A percentile compares a stretch with the other conserved stretches of the same genome.
phyloP scores from a whole-genome alignment of 1,284 basidiomycete genomes.

The Melanopsichium pennsylvanicum region DNA sequence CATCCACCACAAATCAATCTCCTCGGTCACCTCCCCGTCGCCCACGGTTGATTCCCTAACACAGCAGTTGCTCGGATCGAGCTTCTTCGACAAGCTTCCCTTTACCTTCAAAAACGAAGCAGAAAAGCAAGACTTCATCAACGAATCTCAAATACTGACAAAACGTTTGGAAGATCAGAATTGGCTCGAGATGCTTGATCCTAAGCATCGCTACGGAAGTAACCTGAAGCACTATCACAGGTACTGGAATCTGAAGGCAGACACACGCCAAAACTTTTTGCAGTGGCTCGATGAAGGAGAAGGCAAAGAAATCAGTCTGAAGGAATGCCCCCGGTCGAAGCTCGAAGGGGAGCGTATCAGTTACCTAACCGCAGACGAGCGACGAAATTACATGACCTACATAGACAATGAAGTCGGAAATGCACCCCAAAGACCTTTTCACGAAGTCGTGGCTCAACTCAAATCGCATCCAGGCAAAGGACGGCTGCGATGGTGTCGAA shows the following conservation, averaged over 20 bases:
- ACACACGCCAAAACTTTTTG: conserved; percentile 49
- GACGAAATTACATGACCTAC: conserved; percentile 76
- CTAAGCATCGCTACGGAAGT: conserved; percentile 49
- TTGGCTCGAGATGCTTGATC: conserved; percentile 50
- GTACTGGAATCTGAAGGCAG: conserved; percentile 35
- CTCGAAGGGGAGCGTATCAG: conserved; percentile 72
- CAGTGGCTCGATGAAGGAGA: conserved; percentile 76
- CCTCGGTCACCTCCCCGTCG: not conserved
- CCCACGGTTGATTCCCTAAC: conserved; percentile 23
- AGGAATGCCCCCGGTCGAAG: conserved; percentile 74
- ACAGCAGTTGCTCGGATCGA: conserved; percentile 18
- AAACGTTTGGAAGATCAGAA: conserved; percentile 47
- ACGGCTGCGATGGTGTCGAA: conserved; percentile 75
- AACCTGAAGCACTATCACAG: conserved; percentile 54
- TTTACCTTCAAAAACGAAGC: conserved; percentile 34
- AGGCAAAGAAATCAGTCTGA: conserved; percentile 74
- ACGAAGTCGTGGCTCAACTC: conserved; percentile 15
- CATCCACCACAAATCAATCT: not conserved
- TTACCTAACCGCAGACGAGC: conserved; percentile 70
- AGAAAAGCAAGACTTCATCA: conserved; percentile 28
- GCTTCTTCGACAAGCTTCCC: conserved; percentile 43
- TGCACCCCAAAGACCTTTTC: conserved; percentile 1
- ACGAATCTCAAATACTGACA: conserved; percentile 31
- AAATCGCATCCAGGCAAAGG: conserved; percentile 66
- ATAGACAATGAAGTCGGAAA: conserved; percentile 61